Base-by-base conservation (phyloP, 2,329 filamentous ascomycete genomes). In the Nothopassalora personata region DNA sequence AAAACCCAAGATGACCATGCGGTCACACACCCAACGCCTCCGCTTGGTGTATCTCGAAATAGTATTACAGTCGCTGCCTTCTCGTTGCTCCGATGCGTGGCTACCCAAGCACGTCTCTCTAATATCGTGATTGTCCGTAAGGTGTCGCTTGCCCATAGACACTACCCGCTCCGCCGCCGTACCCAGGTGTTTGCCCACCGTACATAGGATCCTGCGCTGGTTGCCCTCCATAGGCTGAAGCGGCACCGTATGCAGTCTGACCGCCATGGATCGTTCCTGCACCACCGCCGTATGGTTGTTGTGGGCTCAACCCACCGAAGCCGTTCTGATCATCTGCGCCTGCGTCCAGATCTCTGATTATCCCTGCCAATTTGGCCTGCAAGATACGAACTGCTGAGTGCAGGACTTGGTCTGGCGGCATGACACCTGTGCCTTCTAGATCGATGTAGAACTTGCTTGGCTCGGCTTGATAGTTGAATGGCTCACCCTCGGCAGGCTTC, bases 381-480 rank as follows among this genome's bases (percentile, higher is more conserved):
- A 99, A 79, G 30, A 91, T 88, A 64, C 88, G 86, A 73, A 99
- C 96, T 34, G 91, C 92, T 68, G 91, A 86, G 68, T 92, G 87
- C 54, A 99, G 86, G 67, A 97, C 94, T 62, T 86, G 83, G 70
- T 99, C 93, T 0, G 94, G 93, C 31, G 94, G 90, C 61, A 97
- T 84, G 68, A 87, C 90, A 36, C 94, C 94, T 39, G 89, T 87
- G 50, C 89, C 88, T 75, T 99, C 94, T 50, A 99, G 88, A 71
- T 97, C 91, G 70, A 93, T 89, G 80, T 97, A 99, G 80, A 97
- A 99, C 65, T 69, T 66, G 19, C 66, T 82, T 5, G 94, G 93
- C 23, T 88, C 83, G 9, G 91, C 93, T 68, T 96, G 88, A 75
- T 90, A 97, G 77, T 97, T 87, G 75, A 97, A 97, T 0, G 86